Evolutionary conservation across 2,329 filamentous ascomycete species (phyloP).

Genomic region (Aspergillus pseudoterreus): DNA sequence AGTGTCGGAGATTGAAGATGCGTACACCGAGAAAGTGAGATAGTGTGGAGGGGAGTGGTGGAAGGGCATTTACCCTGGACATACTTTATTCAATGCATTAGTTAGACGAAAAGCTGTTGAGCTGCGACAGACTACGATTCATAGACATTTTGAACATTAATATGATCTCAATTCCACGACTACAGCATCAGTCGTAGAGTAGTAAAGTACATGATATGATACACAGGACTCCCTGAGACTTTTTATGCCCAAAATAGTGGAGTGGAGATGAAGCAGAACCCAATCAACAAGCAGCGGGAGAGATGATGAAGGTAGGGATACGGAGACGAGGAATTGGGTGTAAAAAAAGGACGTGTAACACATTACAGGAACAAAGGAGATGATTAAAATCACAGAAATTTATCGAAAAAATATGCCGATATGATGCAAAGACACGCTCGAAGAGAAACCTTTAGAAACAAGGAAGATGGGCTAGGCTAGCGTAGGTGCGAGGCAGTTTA

Average conservation of each 20-base stretch:
- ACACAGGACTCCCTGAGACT: constrained; percentile 23
- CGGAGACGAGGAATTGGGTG: constrained; percentile 9
- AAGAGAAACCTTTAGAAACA: constrained; percentile 23
- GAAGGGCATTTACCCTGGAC: not conserved
- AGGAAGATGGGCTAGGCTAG: constrained; percentile 11
- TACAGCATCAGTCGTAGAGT: constrained; percentile 2
- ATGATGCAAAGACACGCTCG: constrained; percentile 35
- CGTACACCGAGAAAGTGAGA: constrained; percentile 10
- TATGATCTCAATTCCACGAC: constrained; percentile 9
- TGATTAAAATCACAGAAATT: constrained; percentile 20
- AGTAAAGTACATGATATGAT: constrained; percentile 24
- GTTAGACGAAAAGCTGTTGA: not conserved
- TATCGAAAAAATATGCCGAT: constrained; percentile 23
- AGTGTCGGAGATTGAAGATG: constrained; percentile 7
- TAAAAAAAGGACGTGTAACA: constrained; percentile 18
- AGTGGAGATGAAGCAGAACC: constrained; percentile 22
- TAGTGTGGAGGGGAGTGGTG: not conserved
- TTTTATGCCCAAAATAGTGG: constrained; percentile 22
- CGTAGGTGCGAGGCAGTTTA: constrained; percentile 36
- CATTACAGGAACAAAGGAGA: constrained; percentile 22
- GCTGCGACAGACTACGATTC: not conserved
- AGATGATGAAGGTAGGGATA: constrained; percentile 9
- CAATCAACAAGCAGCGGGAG: constrained; percentile 5
- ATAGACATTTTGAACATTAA: constrained; percentile 10
- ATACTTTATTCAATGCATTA: no score